Percentiles rank a stretch among this genome's conserved stretches.
Conservation (phyloP, 306 rosid species). For the Vigna nakashimae region DNA sequence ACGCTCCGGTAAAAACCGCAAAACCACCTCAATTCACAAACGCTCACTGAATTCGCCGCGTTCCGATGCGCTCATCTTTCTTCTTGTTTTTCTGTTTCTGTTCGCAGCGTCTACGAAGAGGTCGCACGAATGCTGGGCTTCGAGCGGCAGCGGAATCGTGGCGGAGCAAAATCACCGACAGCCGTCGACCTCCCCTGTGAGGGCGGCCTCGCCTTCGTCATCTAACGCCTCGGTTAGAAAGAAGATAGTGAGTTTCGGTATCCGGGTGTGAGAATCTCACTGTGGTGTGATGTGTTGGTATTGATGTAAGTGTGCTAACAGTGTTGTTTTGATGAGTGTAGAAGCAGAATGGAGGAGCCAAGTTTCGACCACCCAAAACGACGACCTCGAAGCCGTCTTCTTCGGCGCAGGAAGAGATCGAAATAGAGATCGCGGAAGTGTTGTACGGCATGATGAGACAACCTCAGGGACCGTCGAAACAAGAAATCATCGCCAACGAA, state of each 20-base stretch:
- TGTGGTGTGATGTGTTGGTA: neutral
- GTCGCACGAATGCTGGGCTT: conserved; percentile 91
- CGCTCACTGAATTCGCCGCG: neutral
- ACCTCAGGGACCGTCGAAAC: conserved; percentile 86
- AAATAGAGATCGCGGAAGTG: conserved; percentile 97
- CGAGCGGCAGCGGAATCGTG: conserved; percentile 60
- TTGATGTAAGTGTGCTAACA: conserved; percentile 43
- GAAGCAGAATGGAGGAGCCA: conserved; percentile 86
- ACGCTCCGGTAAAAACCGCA: conserved; percentile 74
- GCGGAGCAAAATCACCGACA: conserved; percentile 75
- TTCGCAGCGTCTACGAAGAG: conserved; percentile 85
- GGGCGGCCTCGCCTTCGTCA: conserved; percentile 82
- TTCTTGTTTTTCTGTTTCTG: neutral
- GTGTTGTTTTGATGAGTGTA: conserved; percentile 46
- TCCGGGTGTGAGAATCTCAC: neutral
- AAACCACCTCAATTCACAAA: neutral
- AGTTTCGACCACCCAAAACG: conserved; percentile 73
- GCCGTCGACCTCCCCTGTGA: conserved; percentile 83
- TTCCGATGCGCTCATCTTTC: conserved; percentile 14
- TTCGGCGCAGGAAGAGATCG: conserved; percentile 84
- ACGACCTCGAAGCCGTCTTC: conserved; percentile 66
- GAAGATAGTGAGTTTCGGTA: conserved; percentile 73
- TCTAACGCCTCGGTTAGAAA: conserved; percentile 75
- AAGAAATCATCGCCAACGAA: conserved; percentile 59
- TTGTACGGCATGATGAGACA: conserved; percentile 91